A percentile compares a stretch with the other conserved stretches of the same genome.
Conservation (phyloP, 176 grass and related monocot species). For the Oryza nivara region DNA sequence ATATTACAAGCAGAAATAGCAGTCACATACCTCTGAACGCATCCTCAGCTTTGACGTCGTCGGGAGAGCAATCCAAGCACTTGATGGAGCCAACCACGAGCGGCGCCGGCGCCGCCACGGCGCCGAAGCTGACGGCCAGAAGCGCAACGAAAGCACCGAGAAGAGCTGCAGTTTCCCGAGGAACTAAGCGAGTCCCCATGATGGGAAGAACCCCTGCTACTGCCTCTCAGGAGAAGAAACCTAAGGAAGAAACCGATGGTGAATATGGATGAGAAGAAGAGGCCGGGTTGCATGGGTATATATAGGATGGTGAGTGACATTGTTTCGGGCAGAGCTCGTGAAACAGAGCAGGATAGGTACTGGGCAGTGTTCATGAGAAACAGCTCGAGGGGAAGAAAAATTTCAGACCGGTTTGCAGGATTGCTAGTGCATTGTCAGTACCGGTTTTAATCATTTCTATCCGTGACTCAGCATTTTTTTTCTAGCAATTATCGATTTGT, state of each 20-base stretch:
- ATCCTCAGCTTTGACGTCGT: constrained; percentile 36
- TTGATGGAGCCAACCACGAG: constrained; percentile 46
- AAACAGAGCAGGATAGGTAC: constrained; percentile 27
- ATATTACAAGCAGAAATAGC: too few relatives aligned
- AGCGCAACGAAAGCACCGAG: constrained; percentile 28
- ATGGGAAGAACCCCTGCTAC: not conserved
- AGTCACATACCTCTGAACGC: constrained; percentile 42
- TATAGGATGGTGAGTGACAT: constrained; percentile 13
- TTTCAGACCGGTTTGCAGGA: not conserved
- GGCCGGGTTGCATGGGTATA: constrained; percentile 37
- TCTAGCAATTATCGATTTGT: not conserved
- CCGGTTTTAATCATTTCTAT: constrained; percentile 22
- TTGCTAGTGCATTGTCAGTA: constrained; percentile 12
- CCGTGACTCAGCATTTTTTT: constrained; percentile 19
- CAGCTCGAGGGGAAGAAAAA: constrained; percentile 25
- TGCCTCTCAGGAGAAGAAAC: not conserved
- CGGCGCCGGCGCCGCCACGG: not conserved
- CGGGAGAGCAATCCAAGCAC: constrained; percentile 52
- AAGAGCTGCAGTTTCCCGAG: constrained; percentile 10
- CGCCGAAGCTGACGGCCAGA: constrained; percentile 20
- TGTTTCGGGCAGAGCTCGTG: constrained; percentile 11
- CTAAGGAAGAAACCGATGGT: constrained; percentile 13
- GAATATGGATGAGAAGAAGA: constrained; percentile 27
- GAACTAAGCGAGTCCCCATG: constrained; percentile 38
- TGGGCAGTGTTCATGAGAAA: constrained; percentile 34